Evolutionary conservation across 108 stramenopile species (phyloP).

Genomic region (Skeletonema potamos): DNA sequence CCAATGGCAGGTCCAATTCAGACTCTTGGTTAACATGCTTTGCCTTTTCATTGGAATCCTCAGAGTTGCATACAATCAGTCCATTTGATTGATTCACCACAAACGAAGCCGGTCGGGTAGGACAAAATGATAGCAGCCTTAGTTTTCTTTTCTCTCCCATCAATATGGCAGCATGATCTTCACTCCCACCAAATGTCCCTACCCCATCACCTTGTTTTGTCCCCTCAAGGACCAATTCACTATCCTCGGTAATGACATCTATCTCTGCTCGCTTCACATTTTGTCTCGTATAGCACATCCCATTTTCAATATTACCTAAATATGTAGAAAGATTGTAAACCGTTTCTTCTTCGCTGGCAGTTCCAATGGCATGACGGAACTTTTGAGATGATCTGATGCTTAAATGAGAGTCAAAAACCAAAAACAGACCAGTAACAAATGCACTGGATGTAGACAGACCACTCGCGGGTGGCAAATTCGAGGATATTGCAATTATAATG

Average conservation of each 20-base stretch:
- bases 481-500: conserved; percentile 18
- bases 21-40: neutral
- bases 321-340: conserved; percentile 23
- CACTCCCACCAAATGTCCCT: conserved; percentile 32
- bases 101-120: conserved; percentile 17
- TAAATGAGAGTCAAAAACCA: conserved; percentile 18
- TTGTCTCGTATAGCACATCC: conserved; percentile 2
- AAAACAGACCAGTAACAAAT: conserved; percentile 21
- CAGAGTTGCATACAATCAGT: neutral
- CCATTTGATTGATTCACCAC: neutral
- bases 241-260: neutral
- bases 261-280: neutral
- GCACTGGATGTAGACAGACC: conserved; percentile 27
- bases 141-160: conserved; percentile 6
- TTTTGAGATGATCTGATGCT: neutral
- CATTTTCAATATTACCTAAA: conserved; percentile 35
- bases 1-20: conserved; percentile 3
- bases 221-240: conserved; percentile 8
- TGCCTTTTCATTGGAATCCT: neutral
- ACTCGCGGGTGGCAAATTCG: conserved; percentile 29
- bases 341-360: neutral
- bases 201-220: conserved; percentile 18
- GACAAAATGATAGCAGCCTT: conserved; percentile 20
- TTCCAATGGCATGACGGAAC: conserved; percentile 26
- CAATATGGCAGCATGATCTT: conserved; percentile 37